These are phyloP conservation scores for Leptodontidium sp. DNA, from an alignment of 2,329 filamentous ascomycete species.

Conservation along the genomic window DNA sequence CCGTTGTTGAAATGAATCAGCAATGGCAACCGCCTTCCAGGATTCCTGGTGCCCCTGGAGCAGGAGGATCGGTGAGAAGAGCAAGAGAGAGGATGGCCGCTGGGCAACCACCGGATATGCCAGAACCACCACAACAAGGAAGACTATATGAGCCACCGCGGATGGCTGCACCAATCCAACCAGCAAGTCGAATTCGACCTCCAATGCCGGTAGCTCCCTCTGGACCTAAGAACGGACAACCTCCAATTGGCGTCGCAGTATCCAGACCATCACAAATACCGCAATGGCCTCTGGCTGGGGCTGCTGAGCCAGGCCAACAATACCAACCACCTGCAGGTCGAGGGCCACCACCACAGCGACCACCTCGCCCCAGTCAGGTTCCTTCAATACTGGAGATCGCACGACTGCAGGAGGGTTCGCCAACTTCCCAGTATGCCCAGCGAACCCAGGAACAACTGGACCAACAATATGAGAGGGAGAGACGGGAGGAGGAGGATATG, in stretches of 20 bases:
- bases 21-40: constrained; percentile 38
- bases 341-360: constrained; percentile 63
- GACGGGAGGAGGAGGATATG: constrained; percentile 35
- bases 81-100: constrained; percentile 62
- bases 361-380: constrained; percentile 66
- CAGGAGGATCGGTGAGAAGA: constrained; percentile 60
- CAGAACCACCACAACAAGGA: constrained; percentile 36
- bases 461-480: constrained; percentile 23
- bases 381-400: constrained; percentile 66
- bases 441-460: constrained; percentile 45
- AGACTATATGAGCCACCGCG: constrained; percentile 30
- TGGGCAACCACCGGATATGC: constrained; percentile 47
- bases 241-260: constrained; percentile 52
- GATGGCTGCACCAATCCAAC: constrained; percentile 30
- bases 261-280: constrained; percentile 57
- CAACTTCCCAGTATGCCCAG: constrained; percentile 58
- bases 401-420: constrained; percentile 62
- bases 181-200: constrained; percentile 36
- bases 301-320: constrained; percentile 44
- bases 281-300: constrained; percentile 60
- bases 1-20: constrained; percentile 42
- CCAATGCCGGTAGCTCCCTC: constrained; percentile 37
- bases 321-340: constrained; percentile 61
- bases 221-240: constrained; percentile 35
- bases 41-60: constrained; percentile 26